These are phyloP conservation scores for Xylariaceae sp. DNA, from an alignment of 2,329 filamentous ascomycete genomes.

Conservation along the genomic window DNA sequence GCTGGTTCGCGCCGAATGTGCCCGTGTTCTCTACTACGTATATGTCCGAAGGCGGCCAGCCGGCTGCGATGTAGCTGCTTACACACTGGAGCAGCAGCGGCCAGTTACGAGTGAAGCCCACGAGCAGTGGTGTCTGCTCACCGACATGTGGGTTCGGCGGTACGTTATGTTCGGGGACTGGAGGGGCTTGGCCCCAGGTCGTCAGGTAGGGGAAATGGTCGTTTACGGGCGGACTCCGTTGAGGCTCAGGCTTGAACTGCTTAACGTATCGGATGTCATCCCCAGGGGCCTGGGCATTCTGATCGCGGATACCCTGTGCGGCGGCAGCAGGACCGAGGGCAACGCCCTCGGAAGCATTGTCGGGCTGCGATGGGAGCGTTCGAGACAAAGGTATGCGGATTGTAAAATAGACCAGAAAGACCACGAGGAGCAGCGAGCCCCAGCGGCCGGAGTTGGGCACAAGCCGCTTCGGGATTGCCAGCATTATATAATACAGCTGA, in stretches of 20 bases:
- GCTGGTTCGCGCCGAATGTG: conserved; percentile 45
- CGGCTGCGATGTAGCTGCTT: conserved; percentile 50
- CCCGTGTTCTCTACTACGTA: conserved; percentile 54
- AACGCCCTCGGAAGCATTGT: conserved; percentile 1
- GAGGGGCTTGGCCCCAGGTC: conserved; percentile 27
- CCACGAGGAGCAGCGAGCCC: conserved; percentile 30
- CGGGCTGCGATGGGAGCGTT: conserved; percentile 16
- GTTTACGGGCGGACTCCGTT: conserved; percentile 30
- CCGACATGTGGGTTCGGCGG: conserved; percentile 35
- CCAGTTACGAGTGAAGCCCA: conserved; percentile 53
- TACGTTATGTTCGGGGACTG: conserved; percentile 33
- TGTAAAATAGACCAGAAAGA: conserved; percentile 33
- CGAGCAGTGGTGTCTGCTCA: conserved; percentile 40
- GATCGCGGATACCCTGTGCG: conserved; percentile 20
- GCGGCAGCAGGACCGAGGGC: conserved; percentile 18
- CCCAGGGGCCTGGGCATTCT: conserved; percentile 23
- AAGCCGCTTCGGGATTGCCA: conserved; percentile 29
- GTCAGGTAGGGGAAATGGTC: conserved; percentile 40
- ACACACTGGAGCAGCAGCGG: conserved; percentile 49
- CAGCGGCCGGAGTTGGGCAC: conserved; percentile 32
- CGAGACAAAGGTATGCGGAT: conserved; percentile 29
- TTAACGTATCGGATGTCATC: conserved; percentile 24
- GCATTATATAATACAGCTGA: conserved; percentile 27
- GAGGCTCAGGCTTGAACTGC: conserved; percentile 33
- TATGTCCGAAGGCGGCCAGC: conserved; percentile 52